Percentiles rank a stretch among this genome's conserved stretches.
phyloP scores from a whole-genome alignment of 1,139 yeast species.

The Yarrowia galli region DNA sequence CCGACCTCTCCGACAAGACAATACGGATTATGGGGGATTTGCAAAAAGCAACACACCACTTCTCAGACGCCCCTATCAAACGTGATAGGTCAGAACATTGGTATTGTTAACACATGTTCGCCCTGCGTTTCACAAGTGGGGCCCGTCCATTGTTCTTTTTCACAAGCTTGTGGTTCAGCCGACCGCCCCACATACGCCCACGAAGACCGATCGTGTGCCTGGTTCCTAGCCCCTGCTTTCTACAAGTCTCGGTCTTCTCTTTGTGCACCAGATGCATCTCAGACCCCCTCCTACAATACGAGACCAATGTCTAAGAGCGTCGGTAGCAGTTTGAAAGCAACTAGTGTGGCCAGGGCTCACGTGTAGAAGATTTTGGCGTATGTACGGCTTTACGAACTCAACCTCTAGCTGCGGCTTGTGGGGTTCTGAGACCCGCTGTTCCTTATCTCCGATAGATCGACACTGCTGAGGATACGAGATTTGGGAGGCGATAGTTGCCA shows the following conservation, averaged over 20 bases:
- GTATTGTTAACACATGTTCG: neutral
- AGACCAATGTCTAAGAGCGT: neutral
- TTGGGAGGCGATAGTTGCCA: neutral
- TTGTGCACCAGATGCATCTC: neutral
- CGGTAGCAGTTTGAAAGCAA: slow-evolving; percentile 8
- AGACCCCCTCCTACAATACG: neutral
- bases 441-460: slow-evolving; percentile 9
- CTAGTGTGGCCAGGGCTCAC: neutral
- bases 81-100: slow-evolving; percentile 10
- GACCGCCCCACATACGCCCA: neutral
- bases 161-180: neutral
- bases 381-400: slow-evolving; percentile 14
- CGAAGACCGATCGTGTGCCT: neutral
- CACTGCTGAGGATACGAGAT: neutral
- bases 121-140: neutral
- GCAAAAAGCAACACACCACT: neutral
- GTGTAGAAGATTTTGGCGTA: neutral
- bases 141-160: neutral
- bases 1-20: neutral
- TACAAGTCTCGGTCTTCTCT: neutral
- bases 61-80: neutral
- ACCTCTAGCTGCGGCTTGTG: slow-evolving; percentile 1
- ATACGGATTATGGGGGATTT: too few species aligned
- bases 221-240: slow-evolving; percentile 25
- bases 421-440: neutral